Percentiles rank a stretch among this genome's conserved stretches.
These are phyloP conservation scores for Macrolepiota dolichaula DNA, from an alignment of 768 basidiomycete genomes.

Conservation along the genomic window DNA sequence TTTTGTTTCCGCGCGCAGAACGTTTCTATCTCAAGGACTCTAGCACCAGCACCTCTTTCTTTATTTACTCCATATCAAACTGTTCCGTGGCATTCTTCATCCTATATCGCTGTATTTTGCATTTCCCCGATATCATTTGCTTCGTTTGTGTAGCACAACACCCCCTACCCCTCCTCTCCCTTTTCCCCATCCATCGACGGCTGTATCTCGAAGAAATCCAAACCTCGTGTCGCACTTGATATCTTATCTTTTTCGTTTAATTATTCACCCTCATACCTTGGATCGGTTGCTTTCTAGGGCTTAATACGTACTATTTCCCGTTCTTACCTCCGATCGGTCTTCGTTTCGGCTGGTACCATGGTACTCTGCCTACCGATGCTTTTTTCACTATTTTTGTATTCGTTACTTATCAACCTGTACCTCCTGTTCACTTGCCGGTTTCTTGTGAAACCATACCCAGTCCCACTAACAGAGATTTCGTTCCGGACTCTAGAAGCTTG, in stretches of 20 bases:
- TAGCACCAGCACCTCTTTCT: constrained; percentile 8
- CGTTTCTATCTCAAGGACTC: constrained; percentile 14
- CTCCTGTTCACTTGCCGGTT: background rate
- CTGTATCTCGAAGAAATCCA: constrained; percentile 10
- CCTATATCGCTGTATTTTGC: constrained; percentile 12
- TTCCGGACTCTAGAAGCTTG: background rate
- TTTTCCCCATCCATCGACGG: background rate
- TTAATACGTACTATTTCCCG: constrained; percentile 10
- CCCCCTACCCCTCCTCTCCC: background rate
- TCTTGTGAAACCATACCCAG: background rate
- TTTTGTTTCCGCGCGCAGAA: constrained; percentile 13
- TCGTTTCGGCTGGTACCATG: constrained; percentile 15
- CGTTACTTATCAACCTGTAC: constrained; percentile 5
- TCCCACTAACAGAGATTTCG: constrained; percentile 7
- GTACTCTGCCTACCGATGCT: constrained; percentile 14
- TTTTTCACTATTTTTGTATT: constrained; percentile 14
- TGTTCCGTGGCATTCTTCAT: constrained; percentile 12
- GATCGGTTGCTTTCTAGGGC: constrained; percentile 3
- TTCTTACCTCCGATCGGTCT: constrained; percentile 13
- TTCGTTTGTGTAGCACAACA: constrained; percentile 7
- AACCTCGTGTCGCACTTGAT: constrained; percentile 5
- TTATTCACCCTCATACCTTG: background rate
- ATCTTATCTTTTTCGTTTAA: constrained; percentile 8
- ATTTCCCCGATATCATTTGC: constrained; percentile 5
- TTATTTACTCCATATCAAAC: constrained; percentile 9